These are phyloP conservation scores for Aegilops tauschii DNA, from an alignment of 176 grass and related monocot species.

Conservation along the genomic window DNA sequence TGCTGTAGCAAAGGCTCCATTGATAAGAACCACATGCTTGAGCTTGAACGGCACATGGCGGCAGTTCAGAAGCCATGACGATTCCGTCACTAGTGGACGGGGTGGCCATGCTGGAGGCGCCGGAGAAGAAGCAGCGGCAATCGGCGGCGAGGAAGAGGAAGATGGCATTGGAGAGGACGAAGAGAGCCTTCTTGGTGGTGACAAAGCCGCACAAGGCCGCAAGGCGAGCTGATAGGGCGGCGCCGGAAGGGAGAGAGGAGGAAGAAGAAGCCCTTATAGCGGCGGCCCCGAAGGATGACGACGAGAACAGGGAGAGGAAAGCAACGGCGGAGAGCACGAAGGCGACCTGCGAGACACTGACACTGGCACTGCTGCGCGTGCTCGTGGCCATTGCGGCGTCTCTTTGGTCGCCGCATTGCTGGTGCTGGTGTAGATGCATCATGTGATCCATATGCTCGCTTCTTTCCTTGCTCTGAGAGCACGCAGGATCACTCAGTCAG, in stretches of 20 bases:
- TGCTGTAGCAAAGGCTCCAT: background rate
- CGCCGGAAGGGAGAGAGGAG: background rate
- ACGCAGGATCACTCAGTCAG: no score
- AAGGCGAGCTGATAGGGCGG: slow-evolving; percentile 2
- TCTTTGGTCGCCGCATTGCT: no score
- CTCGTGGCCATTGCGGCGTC: no score
- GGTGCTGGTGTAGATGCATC: no score
- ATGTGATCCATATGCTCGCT: no score
- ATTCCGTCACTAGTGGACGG: background rate
- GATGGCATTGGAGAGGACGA: slow-evolving; percentile 32
- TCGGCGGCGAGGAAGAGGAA: slow-evolving; percentile 27
- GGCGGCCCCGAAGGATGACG: background rate
- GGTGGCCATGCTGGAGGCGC: background rate
- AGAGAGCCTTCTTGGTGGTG: slow-evolving; percentile 22
- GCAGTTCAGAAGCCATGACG: background rate
- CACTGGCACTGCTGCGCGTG: no score
- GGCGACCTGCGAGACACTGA: background rate
- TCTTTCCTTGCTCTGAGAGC: no score
- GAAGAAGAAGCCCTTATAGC: background rate
- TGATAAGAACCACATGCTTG: background rate
- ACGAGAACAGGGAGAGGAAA: background rate
- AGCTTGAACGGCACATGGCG: no score
- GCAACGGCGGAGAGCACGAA: background rate
- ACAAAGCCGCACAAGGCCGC: background rate
- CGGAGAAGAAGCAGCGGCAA: background rate